Conservation (phyloP, 768 basidiomycete species). For the Mycena metata region DNA sequence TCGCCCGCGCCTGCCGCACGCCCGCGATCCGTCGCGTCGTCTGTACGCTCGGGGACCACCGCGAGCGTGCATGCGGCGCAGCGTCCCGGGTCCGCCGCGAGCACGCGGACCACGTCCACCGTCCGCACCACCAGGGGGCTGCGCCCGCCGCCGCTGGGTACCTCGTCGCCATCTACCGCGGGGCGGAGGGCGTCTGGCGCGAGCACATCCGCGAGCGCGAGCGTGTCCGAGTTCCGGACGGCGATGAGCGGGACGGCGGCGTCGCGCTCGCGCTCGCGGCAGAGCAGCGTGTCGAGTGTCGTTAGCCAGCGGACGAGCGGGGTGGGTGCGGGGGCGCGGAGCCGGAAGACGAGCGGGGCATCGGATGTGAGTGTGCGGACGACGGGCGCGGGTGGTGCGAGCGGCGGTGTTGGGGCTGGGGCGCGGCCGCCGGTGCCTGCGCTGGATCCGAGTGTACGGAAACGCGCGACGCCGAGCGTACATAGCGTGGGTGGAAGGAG, state of each 20-base stretch:
- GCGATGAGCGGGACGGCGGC: constrained; percentile 40
- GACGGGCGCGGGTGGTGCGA: constrained; percentile 21
- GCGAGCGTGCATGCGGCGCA: not conserved
- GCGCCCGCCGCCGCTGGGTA: not conserved
- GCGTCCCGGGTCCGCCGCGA: constrained; percentile 30
- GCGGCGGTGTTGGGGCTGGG: constrained; percentile 1
- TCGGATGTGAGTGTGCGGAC: constrained; percentile 38
- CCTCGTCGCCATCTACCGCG: not conserved
- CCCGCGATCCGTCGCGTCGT: constrained; percentile 30
- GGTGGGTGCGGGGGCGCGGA: constrained; percentile 13
- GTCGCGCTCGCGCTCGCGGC: constrained; percentile 51
- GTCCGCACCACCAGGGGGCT: constrained; percentile 38
- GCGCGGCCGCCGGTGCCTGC: constrained; percentile 42
- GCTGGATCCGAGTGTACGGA: constrained; percentile 49
- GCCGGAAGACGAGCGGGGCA: constrained; percentile 32
- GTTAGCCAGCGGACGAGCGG: constrained; percentile 40
- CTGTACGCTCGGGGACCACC: constrained; percentile 18
- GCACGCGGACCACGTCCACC: constrained; percentile 31
- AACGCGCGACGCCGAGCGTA: constrained; percentile 43
- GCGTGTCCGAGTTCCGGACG: constrained; percentile 41
- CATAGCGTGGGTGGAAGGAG: constrained; percentile 6
- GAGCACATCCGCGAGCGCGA: constrained; percentile 31
- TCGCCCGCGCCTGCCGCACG: constrained; percentile 27
- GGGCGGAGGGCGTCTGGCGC: constrained; percentile 26
- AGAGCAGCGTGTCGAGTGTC: constrained; percentile 51